Evolutionary conservation across 345 rosid species (phyloP).

Genomic region (Moringa oleifera): DNA sequence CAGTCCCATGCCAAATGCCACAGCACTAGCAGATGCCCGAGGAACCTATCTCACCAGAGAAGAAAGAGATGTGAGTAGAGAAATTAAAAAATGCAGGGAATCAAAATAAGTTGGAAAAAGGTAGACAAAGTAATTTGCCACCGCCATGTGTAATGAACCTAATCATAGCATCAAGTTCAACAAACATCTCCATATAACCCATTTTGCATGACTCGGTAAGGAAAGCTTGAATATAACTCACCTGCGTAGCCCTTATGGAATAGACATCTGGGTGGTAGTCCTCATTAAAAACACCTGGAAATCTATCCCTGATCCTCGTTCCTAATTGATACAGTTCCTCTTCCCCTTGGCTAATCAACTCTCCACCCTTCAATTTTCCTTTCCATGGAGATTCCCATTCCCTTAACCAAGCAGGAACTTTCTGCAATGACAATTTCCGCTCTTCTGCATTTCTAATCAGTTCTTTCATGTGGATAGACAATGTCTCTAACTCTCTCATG

Average conservation of each 20-base stretch:
- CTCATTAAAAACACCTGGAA: constrained; percentile 62
- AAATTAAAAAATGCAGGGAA: background rate
- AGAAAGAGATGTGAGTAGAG: constrained; percentile 8
- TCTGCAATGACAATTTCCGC: constrained; percentile 29
- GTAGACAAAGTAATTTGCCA: background rate
- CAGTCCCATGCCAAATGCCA: constrained; percentile 98
- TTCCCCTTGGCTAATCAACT: constrained; percentile 69
- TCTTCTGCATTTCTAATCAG: constrained; percentile 55
- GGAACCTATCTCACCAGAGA: constrained; percentile 50
- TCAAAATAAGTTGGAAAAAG: background rate
- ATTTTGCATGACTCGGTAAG: background rate
- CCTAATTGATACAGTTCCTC: constrained; percentile 77
- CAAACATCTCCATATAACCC: too few species aligned
- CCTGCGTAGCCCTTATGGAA: constrained; percentile 79
- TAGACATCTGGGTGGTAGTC: constrained; percentile 89
- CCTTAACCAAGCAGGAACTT: constrained; percentile 65
- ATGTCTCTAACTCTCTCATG: constrained; percentile 57
- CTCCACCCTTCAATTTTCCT: constrained; percentile 82
- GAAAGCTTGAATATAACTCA: constrained; percentile 19
- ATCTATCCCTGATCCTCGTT: constrained; percentile 61
- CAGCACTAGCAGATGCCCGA: constrained; percentile 93
- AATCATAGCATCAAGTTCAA: too few species aligned
- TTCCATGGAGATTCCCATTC: constrained; percentile 83
- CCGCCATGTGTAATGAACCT: too few species aligned
- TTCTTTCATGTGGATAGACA: constrained; percentile 58